Evolutionary conservation across 2,329 filamentous ascomycete genomes (phyloP).

Genomic region (Taxawa tesnikishii): DNA sequence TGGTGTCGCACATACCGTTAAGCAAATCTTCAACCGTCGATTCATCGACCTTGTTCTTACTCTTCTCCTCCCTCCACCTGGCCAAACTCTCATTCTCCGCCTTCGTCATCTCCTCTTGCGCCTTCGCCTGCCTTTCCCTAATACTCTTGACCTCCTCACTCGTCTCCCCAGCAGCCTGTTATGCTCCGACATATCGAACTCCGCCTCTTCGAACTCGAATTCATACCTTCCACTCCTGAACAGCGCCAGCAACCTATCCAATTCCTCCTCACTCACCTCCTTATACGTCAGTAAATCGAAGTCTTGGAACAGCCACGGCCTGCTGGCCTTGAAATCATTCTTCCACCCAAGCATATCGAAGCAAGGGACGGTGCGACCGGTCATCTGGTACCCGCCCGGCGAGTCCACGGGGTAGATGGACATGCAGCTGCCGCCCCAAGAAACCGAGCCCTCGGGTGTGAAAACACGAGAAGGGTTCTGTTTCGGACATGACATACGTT

Average conservation of each 20-base stretch:
- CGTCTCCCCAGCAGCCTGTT: constrained; percentile 36
- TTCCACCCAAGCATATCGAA: constrained; percentile 43
- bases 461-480: constrained; percentile 45
- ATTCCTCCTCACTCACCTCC: constrained; percentile 38
- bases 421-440: constrained; percentile 44
- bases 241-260: constrained; percentile 33
- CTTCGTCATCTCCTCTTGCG: constrained; percentile 36
- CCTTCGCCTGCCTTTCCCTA: constrained; percentile 30
- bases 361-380: constrained; percentile 37
- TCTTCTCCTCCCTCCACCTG: constrained; percentile 31
- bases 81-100: constrained; percentile 33
- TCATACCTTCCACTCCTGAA: constrained; percentile 40
- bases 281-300: constrained; percentile 47
- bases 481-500: constrained; percentile 42
- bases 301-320: constrained; percentile 44
- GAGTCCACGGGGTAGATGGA: constrained; percentile 44
- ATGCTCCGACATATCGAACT: constrained; percentile 45
- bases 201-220: constrained; percentile 36
- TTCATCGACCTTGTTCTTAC: constrained; percentile 31
- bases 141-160: constrained; percentile 35
- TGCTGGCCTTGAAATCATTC: constrained; percentile 29
- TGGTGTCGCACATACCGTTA: constrained; percentile 23
- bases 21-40: constrained; percentile 37
- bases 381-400: constrained; percentile 45
- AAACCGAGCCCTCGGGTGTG: constrained; percentile 43